These are phyloP conservation scores for Podospora sp. DNA, from an alignment of 495 filamentous ascomycete genomes.

Conservation along the genomic window DNA sequence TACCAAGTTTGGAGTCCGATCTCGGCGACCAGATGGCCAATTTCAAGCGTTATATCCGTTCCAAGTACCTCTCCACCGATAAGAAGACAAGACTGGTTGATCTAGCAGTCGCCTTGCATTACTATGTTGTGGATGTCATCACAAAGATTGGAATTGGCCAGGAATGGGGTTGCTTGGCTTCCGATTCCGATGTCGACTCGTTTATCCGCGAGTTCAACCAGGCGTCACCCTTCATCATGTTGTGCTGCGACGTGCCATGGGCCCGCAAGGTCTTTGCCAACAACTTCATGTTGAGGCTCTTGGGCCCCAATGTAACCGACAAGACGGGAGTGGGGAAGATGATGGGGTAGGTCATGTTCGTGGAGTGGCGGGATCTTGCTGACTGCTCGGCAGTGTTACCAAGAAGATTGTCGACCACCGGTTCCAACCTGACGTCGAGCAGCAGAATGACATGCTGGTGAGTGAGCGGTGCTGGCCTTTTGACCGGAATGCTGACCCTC, in stretches of 20 bases:
- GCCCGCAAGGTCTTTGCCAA: background rate
- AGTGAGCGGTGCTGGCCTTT: background rate
- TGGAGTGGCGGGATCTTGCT: background rate
- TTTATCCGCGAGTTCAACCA: background rate
- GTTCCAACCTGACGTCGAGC: background rate
- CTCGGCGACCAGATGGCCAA: background rate
- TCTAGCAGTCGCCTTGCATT: background rate
- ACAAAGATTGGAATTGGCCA: background rate
- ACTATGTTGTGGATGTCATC: slow-evolving; percentile 1
- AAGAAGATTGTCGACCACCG: background rate
- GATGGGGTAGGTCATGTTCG: background rate
- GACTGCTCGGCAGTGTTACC: background rate
- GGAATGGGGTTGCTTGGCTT: background rate
- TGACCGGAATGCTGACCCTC: background rate
- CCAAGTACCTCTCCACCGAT: slow-evolving; percentile 37
- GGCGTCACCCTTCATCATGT: background rate
- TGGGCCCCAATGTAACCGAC: slow-evolving; percentile 32
- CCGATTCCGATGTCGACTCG: background rate
- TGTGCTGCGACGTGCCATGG: background rate
- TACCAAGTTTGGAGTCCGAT: slow-evolving; percentile 1
- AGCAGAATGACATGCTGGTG: background rate
- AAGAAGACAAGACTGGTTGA: slow-evolving; percentile 47
- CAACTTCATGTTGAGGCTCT: background rate
- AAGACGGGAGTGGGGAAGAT: background rate
- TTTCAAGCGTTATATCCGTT: slow-evolving; percentile 42